A percentile compares a stretch with the other conserved stretches of the same genome.
These are phyloP conservation scores for Collybia sp. DNA, from an alignment of 768 basidiomycete species.

Conservation along the genomic window DNA sequence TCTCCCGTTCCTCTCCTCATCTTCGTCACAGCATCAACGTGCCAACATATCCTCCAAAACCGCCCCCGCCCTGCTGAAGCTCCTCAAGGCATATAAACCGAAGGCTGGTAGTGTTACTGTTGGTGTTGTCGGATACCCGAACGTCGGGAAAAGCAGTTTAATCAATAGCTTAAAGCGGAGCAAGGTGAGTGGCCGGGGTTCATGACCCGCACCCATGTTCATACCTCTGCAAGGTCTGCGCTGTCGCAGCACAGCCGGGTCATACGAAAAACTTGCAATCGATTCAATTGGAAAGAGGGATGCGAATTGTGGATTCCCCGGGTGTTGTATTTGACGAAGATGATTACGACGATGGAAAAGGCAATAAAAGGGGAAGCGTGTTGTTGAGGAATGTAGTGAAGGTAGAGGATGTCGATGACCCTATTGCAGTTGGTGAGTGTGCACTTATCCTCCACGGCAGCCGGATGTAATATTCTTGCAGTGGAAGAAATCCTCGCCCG, in stretches of 20 bases:
- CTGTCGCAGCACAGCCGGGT: conserved; percentile 91
- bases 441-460: not conserved
- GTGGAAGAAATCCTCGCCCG: conserved; percentile 85
- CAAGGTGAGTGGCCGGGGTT: conserved; percentile 41
- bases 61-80: conserved; percentile 69
- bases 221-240: conserved; percentile 59
- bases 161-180: conserved; percentile 90
- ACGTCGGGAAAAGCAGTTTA: conserved; percentile 93
- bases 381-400: conserved; percentile 86
- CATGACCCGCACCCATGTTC: not conserved
- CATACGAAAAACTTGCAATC: conserved; percentile 92
- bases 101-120: conserved; percentile 71
- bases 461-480: conserved; percentile 18
- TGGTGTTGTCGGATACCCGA: conserved; percentile 94
- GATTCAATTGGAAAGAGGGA: conserved; percentile 86
- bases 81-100: conserved; percentile 82
- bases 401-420: conserved; percentile 89
- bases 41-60: conserved; percentile 77
- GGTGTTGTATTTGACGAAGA: conserved; percentile 96
- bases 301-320: conserved; percentile 92
- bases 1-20: conserved; percentile 81
- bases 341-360: conserved; percentile 39
- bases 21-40: conserved; percentile 74
- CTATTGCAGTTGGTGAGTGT: conserved; percentile 76
- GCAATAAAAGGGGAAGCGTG: conserved; percentile 53